These are phyloP conservation scores for Calocybe gangraenosa DNA, from an alignment of 768 basidiomycete species.

Conservation along the genomic window DNA sequence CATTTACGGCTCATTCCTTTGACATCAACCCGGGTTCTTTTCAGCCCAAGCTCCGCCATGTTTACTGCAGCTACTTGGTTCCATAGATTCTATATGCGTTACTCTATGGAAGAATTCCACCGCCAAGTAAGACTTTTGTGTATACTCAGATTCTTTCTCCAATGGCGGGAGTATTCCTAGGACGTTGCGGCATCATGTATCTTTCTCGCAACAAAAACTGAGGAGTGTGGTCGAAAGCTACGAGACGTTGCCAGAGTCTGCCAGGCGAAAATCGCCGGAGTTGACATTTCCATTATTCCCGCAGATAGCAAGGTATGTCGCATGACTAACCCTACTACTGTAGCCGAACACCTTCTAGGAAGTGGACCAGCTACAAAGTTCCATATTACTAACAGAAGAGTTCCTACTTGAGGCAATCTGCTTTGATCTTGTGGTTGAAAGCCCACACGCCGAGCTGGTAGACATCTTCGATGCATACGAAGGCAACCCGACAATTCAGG, in stretches of 20 bases:
- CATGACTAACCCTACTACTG: not conserved
- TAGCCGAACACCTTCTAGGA: slow-evolving; percentile 43
- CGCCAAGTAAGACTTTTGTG: slow-evolving; percentile 52
- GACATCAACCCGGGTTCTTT: not conserved
- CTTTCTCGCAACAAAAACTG: slow-evolving; percentile 88
- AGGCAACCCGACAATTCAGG: slow-evolving; percentile 48
- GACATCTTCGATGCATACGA: slow-evolving; percentile 62
- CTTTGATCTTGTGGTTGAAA: slow-evolving; percentile 79
- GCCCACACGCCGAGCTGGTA: slow-evolving; percentile 71
- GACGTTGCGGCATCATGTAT: slow-evolving; percentile 84
- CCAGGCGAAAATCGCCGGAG: slow-evolving; percentile 59
- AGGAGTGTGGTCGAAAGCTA: slow-evolving; percentile 83
- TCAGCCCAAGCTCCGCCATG: slow-evolving; percentile 75
- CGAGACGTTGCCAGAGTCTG: slow-evolving; percentile 79
- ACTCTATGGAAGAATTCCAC: slow-evolving; percentile 77
- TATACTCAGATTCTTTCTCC: slow-evolving; percentile 6
- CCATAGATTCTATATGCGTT: slow-evolving; percentile 88
- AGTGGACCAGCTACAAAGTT: slow-evolving; percentile 64
- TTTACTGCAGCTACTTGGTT: slow-evolving; percentile 90
- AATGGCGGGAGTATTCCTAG: slow-evolving; percentile 31
- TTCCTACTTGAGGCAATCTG: slow-evolving; percentile 77
- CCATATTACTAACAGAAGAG: slow-evolving; percentile 74
- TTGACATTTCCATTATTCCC: slow-evolving; percentile 51
- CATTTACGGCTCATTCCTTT: slow-evolving; percentile 12
- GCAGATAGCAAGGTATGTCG: slow-evolving; percentile 60